Conservation (phyloP, 1,139 yeast species). For the Suhomyces atakaporum region DNA sequence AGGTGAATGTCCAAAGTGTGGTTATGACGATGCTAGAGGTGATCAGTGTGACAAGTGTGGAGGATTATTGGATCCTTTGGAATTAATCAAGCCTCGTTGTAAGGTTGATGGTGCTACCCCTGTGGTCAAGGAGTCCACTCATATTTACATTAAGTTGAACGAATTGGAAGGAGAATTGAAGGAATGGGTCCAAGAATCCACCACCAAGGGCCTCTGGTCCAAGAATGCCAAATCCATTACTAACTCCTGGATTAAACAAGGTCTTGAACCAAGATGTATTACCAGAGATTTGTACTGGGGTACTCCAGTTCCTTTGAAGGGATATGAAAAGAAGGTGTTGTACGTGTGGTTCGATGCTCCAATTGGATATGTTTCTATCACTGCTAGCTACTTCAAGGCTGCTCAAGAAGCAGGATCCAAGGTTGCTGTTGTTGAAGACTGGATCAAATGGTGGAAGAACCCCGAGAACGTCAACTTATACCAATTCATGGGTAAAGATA, state of each 20-base stretch:
- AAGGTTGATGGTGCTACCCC: constrained; percentile 87
- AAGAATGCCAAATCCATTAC: constrained; percentile 87
- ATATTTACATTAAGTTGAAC: constrained; percentile 79
- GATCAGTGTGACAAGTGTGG: constrained; percentile 99
- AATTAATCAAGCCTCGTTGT: constrained; percentile 91
- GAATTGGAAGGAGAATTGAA: constrained; percentile 75
- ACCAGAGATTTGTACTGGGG: constrained; percentile 99
- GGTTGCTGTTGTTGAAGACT: constrained; percentile 41
- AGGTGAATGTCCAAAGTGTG: constrained; percentile 96
- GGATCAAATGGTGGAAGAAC: constrained; percentile 86
- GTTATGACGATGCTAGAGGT: constrained; percentile 95
- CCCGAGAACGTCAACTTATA: constrained; percentile 82
- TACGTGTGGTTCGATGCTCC: constrained; percentile 99
- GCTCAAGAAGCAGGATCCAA: constrained; percentile 13
- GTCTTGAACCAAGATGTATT: constrained; percentile 91
- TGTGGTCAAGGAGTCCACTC: constrained; percentile 77
- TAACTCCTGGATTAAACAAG: constrained; percentile 90
- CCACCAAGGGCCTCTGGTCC: constrained; percentile 83
- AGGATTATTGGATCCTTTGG: constrained; percentile 82
- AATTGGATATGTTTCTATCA: constrained; percentile 93
- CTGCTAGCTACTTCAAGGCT: constrained; percentile 81
- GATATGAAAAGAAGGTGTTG: constrained; percentile 81
- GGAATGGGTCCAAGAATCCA: constrained; percentile 70
- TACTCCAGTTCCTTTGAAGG: constrained; percentile 90
- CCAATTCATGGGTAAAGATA: constrained; percentile 99